Percentiles rank a stretch among this genome's conserved stretches.
phyloP scores from a whole-genome alignment of 169 alveolate species.

The Besnoitia besnoiti region DNA sequence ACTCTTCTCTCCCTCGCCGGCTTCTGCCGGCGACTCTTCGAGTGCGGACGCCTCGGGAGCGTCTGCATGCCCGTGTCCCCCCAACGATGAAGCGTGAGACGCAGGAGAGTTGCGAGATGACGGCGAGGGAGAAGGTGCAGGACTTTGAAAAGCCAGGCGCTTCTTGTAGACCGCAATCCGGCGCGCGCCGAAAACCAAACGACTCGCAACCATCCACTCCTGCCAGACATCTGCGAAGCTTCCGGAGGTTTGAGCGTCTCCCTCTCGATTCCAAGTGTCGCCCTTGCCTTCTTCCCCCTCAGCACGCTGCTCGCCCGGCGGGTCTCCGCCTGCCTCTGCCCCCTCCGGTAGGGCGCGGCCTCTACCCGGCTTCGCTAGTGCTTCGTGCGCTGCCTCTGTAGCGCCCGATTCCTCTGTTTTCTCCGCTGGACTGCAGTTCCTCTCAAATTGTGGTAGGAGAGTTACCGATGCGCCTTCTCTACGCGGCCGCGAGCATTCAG shows the following conservation, averaged over 20 bases:
- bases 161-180: background rate
- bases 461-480: no score
- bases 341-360: background rate
- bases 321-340: background rate
- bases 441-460: no score
- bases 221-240: slow-evolving; percentile 29
- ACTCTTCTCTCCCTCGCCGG: background rate
- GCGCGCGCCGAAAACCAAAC: background rate
- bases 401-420: background rate
- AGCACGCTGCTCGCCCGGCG: background rate
- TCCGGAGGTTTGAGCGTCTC: background rate
- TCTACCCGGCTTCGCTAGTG: background rate
- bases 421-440: background rate
- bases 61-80: no score
- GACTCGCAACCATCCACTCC: slow-evolving; percentile 11
- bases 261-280: background rate
- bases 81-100: no score
- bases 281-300: background rate
- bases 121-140: background rate
- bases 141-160: background rate
- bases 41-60: no score
- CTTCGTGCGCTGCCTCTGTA: no score
- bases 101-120: no score
- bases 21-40: background rate
- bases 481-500: no score